Percentiles rank a stretch among this genome's conserved stretches.
Conservation (phyloP, 2,329 filamentous ascomycete genomes). For the Colletotrichum tropicale region DNA sequence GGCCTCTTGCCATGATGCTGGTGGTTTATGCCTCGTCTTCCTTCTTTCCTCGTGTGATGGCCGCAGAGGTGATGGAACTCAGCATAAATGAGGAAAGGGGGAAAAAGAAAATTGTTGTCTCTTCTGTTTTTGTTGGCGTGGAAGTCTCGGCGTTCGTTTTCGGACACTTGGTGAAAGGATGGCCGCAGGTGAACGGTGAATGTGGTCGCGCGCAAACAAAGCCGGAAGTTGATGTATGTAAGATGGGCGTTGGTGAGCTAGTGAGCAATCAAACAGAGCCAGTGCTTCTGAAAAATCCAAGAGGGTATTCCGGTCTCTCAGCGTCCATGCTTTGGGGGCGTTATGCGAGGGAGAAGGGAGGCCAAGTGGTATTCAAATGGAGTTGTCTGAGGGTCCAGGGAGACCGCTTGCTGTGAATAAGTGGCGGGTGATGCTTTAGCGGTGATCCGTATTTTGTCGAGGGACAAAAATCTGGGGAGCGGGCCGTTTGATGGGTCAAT, state of each 20-base stretch:
- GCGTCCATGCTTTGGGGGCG: neutral
- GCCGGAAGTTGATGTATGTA: neutral
- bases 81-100: neutral
- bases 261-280: neutral
- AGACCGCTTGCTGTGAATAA: neutral
- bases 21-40: neutral
- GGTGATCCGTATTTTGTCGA: neutral
- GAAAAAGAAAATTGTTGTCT: neutral
- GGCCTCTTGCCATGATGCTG: conserved; percentile 3
- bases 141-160: neutral
- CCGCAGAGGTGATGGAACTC: neutral
- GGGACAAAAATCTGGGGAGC: neutral
- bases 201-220: conserved; percentile 8
- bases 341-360: neutral
- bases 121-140: neutral
- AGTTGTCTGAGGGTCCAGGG: neutral
- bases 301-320: neutral
- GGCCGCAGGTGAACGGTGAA: neutral
- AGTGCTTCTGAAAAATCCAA: neutral
- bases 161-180: neutral
- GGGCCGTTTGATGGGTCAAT: neutral
- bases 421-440: neutral
- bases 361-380: neutral
- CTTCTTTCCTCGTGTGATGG: neutral
- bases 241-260: neutral